Base-by-base conservation (phyloP, 2,329 filamentous ascomycete species). In the Penicillium sp. region DNA sequence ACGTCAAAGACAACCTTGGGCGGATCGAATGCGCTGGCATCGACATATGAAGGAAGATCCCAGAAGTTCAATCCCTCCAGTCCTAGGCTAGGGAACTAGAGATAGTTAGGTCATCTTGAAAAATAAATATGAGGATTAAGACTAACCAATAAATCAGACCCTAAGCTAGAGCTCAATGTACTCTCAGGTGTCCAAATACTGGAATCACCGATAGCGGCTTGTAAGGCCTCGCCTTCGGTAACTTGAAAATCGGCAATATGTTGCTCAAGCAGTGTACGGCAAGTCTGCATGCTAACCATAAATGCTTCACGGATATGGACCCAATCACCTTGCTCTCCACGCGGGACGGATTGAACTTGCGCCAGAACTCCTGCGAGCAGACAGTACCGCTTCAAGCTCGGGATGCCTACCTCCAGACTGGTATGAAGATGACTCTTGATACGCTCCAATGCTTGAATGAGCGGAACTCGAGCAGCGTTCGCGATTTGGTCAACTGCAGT, bases 301-400 rank as follows among this genome's bases (percentile, higher is more conserved):
- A 62, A 49, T 1, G 55, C 55, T 22, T 54, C 53, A 1, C 49
- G 46, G 6, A 60, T 58, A 41, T 51, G 45, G 8, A 14, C n/a
- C 46, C 45, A 51, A 3, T 54, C 42, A 2, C 27, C 46, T 9
- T 55, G 42, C 14, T 58, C 51, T 1, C 47, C 53, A 11, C 35
- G 35, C 31, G 44, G 50, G 4, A 55, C n/a, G 3, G 35, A 18
- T 5, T 42, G 44, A 14, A 62, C 22, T 29, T 60, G 57, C 14
- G 57, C 58, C 12, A 62, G 45, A 2, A 62, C 42, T 25, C 55
- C 60, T 1, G 9, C 37, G 4, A 60, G 31, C 2, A 62, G 31
- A 49, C 51, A 51, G 29, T 62, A 60, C 9, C 60, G 55, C 22
- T 62, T 62, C 55, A 60, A 52, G 14, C 60, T 62, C 6, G 60